Conservation (phyloP, 2,329 filamentous ascomycete genomes). For the Cordyceps javanica region DNA sequence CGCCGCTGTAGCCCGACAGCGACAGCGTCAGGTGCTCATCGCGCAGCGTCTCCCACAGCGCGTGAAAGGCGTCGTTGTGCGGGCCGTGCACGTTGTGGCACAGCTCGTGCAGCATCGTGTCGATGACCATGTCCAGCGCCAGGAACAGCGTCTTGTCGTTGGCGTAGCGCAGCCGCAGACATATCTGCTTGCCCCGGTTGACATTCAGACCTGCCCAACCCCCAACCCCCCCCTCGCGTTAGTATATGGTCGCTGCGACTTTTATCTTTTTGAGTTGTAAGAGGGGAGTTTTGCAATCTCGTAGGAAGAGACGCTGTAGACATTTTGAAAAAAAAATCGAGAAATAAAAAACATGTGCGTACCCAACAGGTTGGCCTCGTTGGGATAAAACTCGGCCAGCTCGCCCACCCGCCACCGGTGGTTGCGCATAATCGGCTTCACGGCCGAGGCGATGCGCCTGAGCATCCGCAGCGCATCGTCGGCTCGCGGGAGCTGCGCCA, state of each 20-base stretch:
- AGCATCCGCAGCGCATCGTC: conserved; percentile 54
- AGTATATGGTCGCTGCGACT: no score
- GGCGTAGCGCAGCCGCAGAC: conserved; percentile 72
- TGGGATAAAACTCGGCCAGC: conserved; percentile 80
- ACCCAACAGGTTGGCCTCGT: conserved; percentile 67
- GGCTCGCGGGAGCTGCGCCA: conserved; percentile 40
- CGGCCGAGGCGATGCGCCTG: conserved; percentile 75
- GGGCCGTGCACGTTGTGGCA: conserved; percentile 81
- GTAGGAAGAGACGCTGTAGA: no score
- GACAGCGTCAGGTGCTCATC: conserved; percentile 74
- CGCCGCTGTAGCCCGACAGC: conserved; percentile 81
- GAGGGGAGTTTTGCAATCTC: background rate
- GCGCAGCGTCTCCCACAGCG: conserved; percentile 81
- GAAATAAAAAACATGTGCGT: conserved; percentile 14
- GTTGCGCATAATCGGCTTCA: conserved; percentile 92
- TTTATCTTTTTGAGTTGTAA: no score
- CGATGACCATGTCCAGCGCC: conserved; percentile 70
- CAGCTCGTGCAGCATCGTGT: conserved; percentile 93
- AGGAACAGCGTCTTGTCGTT: conserved; percentile 71
- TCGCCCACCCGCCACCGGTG: conserved; percentile 73
- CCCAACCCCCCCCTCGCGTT: no score
- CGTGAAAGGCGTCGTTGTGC: conserved; percentile 77
- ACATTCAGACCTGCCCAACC: conserved; percentile 60
- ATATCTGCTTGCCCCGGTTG: conserved; percentile 71
- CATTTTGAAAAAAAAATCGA: background rate